A percentile compares a stretch with the other conserved stretches of the same genome.
These are phyloP conservation scores for Fomitopsis schrenkii DNA, from an alignment of 1,284 basidiomycete genomes.

Conservation along the genomic window DNA sequence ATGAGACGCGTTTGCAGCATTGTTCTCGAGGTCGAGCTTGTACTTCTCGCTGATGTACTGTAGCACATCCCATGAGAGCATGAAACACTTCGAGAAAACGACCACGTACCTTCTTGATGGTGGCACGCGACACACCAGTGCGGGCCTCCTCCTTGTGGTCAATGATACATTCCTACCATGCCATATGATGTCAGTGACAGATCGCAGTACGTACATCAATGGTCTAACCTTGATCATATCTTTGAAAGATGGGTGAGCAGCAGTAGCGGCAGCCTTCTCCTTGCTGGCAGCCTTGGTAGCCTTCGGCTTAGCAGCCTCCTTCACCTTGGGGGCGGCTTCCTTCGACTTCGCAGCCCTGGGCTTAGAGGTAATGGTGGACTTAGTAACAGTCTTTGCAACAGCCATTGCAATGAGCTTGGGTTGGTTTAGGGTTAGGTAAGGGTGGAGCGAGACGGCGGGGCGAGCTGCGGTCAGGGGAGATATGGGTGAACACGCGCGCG, in stretches of 20 bases:
- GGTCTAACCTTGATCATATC: constrained; percentile 72
- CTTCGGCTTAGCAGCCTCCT: constrained; percentile 26
- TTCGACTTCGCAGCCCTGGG: constrained; percentile 12
- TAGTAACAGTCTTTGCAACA: constrained; percentile 14
- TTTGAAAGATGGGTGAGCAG: constrained; percentile 62
- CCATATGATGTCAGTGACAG: constrained; percentile 12
- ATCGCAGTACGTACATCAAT: not conserved
- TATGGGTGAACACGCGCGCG: not conserved
- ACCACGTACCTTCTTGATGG: constrained; percentile 78
- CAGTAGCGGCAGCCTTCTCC: constrained; percentile 23
- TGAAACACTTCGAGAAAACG: not conserved
- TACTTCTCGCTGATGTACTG: constrained; percentile 78
- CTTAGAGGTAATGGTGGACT: constrained; percentile 3
- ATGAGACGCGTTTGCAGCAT: constrained; percentile 69
- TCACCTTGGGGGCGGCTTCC: constrained; percentile 25
- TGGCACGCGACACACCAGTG: constrained; percentile 81
- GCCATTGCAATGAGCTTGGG: constrained; percentile 12
- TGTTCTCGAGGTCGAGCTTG: constrained; percentile 63
- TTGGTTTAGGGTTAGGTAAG: constrained; percentile 20
- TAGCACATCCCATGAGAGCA: not conserved
- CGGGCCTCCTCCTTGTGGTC: constrained; percentile 75
- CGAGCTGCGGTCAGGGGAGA: constrained; percentile 14
- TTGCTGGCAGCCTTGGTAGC: constrained; percentile 30
- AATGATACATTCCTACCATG: constrained; percentile 72
- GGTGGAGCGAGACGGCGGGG: constrained; percentile 12